phyloP scores from a whole-genome alignment of 495 filamentous ascomycete species.

The Aspergillus campestris region DNA sequence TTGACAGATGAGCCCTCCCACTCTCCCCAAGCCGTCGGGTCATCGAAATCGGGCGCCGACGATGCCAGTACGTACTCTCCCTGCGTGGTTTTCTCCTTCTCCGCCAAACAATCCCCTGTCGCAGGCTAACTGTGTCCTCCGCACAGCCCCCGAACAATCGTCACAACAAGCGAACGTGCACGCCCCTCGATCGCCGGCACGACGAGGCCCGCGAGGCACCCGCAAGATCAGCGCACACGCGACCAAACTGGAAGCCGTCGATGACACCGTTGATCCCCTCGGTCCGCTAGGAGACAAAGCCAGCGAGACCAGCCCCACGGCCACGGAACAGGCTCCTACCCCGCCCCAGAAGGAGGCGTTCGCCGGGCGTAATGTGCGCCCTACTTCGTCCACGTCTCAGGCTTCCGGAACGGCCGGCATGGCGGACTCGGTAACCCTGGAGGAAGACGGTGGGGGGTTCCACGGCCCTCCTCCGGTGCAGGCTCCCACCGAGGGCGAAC shows the following conservation, averaged over 20 bases:
- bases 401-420: constrained; percentile 37
- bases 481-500: constrained; percentile 39
- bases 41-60: constrained; percentile 16
- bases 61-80: constrained; percentile 21
- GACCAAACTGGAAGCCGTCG: constrained; percentile 78
- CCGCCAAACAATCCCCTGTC: constrained; percentile 14
- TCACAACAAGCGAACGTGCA: constrained; percentile 24
- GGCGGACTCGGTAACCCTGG: constrained; percentile 55
- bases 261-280: constrained; percentile 86
- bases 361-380: constrained; percentile 48
- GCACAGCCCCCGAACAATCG: constrained; percentile 26
- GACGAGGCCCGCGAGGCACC: constrained; percentile 48
- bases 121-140: constrained; percentile 23
- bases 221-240: constrained; percentile 74
- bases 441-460: constrained; percentile 55
- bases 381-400: constrained; percentile 40
- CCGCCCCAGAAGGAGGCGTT: constrained; percentile 83
- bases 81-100: constrained; percentile 7
- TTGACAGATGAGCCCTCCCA: constrained; percentile 50
- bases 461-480: constrained; percentile 70
- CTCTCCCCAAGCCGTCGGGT: constrained; percentile 28
- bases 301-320: constrained; percentile 27
- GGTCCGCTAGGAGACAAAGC: constrained; percentile 68
- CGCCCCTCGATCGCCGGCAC: constrained; percentile 38
- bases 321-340: constrained; percentile 63